Conservation (phyloP, 2,329 filamentous ascomycete genomes). For the Ophiostoma australiae region DNA sequence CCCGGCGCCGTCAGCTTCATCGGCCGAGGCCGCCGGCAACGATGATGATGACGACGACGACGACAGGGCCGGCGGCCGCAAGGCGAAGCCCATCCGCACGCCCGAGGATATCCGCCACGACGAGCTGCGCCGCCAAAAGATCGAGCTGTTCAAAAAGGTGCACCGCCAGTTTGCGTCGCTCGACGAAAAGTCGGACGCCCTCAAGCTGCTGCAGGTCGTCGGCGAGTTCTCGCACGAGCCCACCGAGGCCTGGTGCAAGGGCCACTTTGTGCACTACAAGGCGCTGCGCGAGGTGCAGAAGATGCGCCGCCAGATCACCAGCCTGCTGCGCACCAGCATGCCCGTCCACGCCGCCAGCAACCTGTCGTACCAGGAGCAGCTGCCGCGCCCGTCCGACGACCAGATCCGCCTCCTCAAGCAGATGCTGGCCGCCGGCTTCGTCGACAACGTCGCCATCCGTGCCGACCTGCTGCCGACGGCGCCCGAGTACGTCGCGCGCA, state of each 20-base stretch:
- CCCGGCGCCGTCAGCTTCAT: slow-evolving; percentile 45
- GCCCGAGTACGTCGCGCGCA: slow-evolving; percentile 51
- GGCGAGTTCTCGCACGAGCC: slow-evolving; percentile 77
- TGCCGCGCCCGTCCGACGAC: slow-evolving; percentile 57
- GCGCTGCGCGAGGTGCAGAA: slow-evolving; percentile 80
- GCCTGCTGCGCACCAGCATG: slow-evolving; percentile 72
- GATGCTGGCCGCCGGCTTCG: slow-evolving; percentile 85
- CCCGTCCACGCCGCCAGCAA: slow-evolving; percentile 59
- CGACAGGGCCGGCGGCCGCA: slow-evolving; percentile 36
- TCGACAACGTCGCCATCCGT: slow-evolving; percentile 90
- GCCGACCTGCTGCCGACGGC: slow-evolving; percentile 77
- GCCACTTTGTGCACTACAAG: slow-evolving; percentile 82
- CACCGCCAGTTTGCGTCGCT: slow-evolving; percentile 74
- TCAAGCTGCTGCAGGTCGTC: slow-evolving; percentile 84
- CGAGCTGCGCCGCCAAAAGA: slow-evolving; percentile 60
- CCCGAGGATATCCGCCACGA: slow-evolving; percentile 68
- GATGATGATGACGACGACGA: slow-evolving; percentile 37
- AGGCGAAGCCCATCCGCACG: slow-evolving; percentile 44
- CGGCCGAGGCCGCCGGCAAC: slow-evolving; percentile 37
- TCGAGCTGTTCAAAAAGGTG: slow-evolving; percentile 60
- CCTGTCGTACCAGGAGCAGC: slow-evolving; percentile 51
- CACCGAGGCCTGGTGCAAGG: slow-evolving; percentile 68
- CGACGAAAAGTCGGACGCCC: slow-evolving; percentile 78
- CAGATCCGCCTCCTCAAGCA: slow-evolving; percentile 80
- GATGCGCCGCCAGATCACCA: slow-evolving; percentile 75